Base-by-base conservation (phyloP, 352 stramenopile species). In the Pythium periplocum region DNA sequence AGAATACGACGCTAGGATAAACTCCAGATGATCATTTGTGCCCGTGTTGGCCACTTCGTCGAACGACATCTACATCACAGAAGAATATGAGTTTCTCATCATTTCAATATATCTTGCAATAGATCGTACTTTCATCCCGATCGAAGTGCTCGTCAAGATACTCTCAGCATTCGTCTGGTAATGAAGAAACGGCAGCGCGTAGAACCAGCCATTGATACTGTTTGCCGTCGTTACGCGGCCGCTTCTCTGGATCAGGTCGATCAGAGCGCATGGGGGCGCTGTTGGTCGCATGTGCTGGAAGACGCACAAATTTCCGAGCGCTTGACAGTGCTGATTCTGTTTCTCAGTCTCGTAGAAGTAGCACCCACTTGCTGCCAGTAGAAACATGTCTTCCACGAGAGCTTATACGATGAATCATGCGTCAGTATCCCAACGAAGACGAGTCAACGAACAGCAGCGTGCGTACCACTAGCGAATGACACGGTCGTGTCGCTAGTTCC, bases 271-370 rank as follows among this genome's bases (percentile, higher is more conserved):
- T 0, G 88, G 75, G 5, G 73, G 45, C 4, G 71, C 55, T 1
- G 62, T 59, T 26, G 77, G 57, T 31, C 82, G 65, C 55, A 98
- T 96, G 58, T 97, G 81, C 54, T 94, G 83, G n/a, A 98, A 59
- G 6, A 97, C 90, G 51, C 95, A 98, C 10, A 98, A 57, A 58
- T 98, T 98, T 8, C 82, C 86, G 4, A 98, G 75, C 4, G 73
- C 68, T 61, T 98, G 90, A 51, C 93, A 98, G 48, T 82, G 86
- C 35, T 43, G 54, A 17, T 78, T 78, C 42, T 91, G 74, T 42
- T 67, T 65, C 30, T 84, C 74, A 34, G 48, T 83, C 35, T 74
- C 61, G 60, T 96, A 96, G 57, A 90, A 96, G 61, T 95, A 95
- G 50, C 93, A 98, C 3, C 77, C 69, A n/a, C 60, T 80, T 11